Base-by-base conservation (phyloP, 1,284 basidiomycete genomes). In the Ustilago bromivora region DNA sequence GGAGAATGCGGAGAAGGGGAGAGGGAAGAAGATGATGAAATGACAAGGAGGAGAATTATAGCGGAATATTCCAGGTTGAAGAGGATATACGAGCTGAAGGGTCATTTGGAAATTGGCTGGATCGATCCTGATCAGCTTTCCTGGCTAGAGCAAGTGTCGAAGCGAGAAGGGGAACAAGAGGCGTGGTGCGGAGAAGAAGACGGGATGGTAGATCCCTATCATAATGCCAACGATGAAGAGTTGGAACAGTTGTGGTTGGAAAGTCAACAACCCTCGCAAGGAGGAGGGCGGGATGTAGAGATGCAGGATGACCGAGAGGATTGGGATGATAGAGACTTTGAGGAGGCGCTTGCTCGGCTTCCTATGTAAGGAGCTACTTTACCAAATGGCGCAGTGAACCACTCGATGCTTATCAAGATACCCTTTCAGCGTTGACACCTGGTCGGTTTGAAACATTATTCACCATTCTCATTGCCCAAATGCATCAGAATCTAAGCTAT, bases 51-150 rank as follows among this genome's bases (percentile, higher is more conserved):
- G 32, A 40, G 53, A 13, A 73, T 79, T 47, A 56, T 76, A 15
- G 64, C 74, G n/a, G 77, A 79, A 49, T 79, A 79, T 23, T 47
- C 65, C 0, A 35, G 76, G 19, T 49, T 78, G 47, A 78, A 75
- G 41, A 34, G 76, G 9, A 63, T 71, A 49, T 74, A 78, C 49
- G 76, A 78, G 51, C 19, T 69, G 23, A 78, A 71, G 23, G 76
- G 76, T 0, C 61, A 75, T 32, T 23, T 68, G 32, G 76, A 78
- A 55, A 69, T 78, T 17, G 76, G 76, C 2, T 79, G 77, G 77
- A 66, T 79, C 40, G 67, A 75, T 53, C 68, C 76, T 17, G 76
- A 78, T 57, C 68, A 78, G 35, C 31, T 78, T 17, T 40, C 31
- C 5, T 79, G 75, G 70, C 52, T 79, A 12, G 73, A 79, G 32